Conservation (phyloP, 495 filamentous ascomycete species). For the Jackrogersella minutella region DNA sequence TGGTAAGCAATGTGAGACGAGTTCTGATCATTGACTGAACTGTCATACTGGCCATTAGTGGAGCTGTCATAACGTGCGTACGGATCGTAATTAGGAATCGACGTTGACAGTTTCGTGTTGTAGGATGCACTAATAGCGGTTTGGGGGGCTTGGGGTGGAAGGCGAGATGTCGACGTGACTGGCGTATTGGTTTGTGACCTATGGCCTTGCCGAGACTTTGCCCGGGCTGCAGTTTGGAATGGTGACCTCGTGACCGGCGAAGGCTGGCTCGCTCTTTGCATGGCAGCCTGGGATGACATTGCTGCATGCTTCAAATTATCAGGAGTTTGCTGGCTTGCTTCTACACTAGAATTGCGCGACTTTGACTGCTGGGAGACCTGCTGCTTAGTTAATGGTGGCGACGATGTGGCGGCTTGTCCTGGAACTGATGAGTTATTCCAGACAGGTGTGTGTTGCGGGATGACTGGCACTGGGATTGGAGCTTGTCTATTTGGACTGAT, state of each 20-base stretch:
- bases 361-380: slow-evolving; percentile 30
- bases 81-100: slow-evolving; percentile 35
- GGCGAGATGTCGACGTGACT: slow-evolving; percentile 28
- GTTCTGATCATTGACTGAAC: slow-evolving; percentile 28
- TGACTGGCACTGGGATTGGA: slow-evolving; percentile 24
- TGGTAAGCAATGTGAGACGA: slow-evolving; percentile 40
- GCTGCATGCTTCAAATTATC: slow-evolving; percentile 26
- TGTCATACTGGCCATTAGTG: slow-evolving; percentile 30
- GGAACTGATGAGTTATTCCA: slow-evolving; percentile 32
- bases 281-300: slow-evolving; percentile 18
- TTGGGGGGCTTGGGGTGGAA: slow-evolving; percentile 35
- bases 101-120: slow-evolving; percentile 20
- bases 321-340: slow-evolving; percentile 22
- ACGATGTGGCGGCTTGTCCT: slow-evolving; percentile 16
- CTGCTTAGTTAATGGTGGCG: slow-evolving; percentile 26
- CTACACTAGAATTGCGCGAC: slow-evolving; percentile 32
- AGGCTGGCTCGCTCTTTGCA: slow-evolving; percentile 26
- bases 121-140: slow-evolving; percentile 31
- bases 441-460: slow-evolving; percentile 23
- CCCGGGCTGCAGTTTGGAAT: slow-evolving; percentile 31
- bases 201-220: slow-evolving; percentile 34
- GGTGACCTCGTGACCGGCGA: slow-evolving; percentile 36
- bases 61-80: slow-evolving; percentile 40
- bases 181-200: slow-evolving; percentile 41
- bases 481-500: slow-evolving; percentile 32